Percentiles rank a stretch among this genome's conserved stretches.
phyloP scores from a whole-genome alignment of 2,329 filamentous ascomycete genomes.

The Sporothrix phasma region DNA sequence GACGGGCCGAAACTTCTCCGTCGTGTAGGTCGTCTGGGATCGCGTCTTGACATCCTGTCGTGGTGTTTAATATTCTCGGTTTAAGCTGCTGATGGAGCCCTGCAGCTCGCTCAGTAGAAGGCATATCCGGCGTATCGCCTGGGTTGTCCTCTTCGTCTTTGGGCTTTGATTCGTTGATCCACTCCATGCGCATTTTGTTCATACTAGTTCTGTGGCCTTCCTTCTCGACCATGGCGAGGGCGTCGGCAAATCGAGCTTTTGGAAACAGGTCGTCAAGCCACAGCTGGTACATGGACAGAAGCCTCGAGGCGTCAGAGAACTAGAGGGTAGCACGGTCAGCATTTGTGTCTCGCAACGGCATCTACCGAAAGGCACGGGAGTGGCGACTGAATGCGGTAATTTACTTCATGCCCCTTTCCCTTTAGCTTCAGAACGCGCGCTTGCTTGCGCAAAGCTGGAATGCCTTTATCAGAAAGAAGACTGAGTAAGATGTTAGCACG shows the following conservation, averaged over 20 bases:
- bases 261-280: constrained; percentile 97
- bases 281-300: constrained; percentile 85
- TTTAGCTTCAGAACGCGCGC: constrained; percentile 69
- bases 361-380: not conserved
- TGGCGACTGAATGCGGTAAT: not conserved
- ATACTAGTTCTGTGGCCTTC: constrained; percentile 76
- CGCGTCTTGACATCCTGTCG: constrained; percentile 24
- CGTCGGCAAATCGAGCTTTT: constrained; percentile 87
- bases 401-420: constrained; percentile 86
- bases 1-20: constrained; percentile 27
- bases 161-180: constrained; percentile 70
- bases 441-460: constrained; percentile 67
- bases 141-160: constrained; percentile 24
- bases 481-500: constrained; percentile 33
- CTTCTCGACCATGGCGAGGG: constrained; percentile 83
- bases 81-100: not conserved
- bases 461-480: constrained; percentile 71
- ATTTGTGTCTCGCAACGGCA: not conserved
- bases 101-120: constrained; percentile 16
- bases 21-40: constrained; percentile 32
- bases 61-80: constrained; percentile 21
- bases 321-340: constrained; percentile 25
- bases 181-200: constrained; percentile 63
- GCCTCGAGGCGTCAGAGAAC: constrained; percentile 73
- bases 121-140: constrained; percentile 12